Base-by-base conservation (phyloP, 768 basidiomycete species). In the Suillus subaureus region DNA sequence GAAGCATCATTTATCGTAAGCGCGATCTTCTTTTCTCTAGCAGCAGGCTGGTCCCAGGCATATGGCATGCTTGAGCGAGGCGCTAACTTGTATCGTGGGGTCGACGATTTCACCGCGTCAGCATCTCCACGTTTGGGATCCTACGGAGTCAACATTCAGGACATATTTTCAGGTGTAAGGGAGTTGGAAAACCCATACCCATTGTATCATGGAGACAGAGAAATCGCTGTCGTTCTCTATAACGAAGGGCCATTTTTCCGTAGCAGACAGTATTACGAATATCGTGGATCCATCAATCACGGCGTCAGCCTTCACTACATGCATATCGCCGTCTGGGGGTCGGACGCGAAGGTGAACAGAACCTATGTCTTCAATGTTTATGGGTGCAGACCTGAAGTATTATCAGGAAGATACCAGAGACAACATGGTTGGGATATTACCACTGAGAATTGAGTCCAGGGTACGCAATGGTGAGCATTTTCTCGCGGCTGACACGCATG, bases 11-110 rank as follows among this genome's bases (percentile, higher is more conserved):
- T 89, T 58, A 89, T 83, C 12, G 76, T 74, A 26, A 99, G 80
- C 42, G 87, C 75, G 31, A 99, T 80, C 68, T 87, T 89, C 79
- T 97, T 99, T 70, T 91, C 89, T 55, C 81, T 81, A 1, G 89
- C 89, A 3, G 95, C 92, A 8, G 97, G 97, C 66, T 84, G 87
- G 73, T 99, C 97, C 97, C 97, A 99, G 6, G 96, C 92, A 74
- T 98, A 99, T 39, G 85, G 79, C 54, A 84, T 74, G 18, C 79
- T 82, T 4, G 85, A 79, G 45, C 84, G 86, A 12, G 87, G 82
- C 6, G 78, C 72, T 3, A 96, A 74, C n/a, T 78, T 81, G 76
- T 96, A 95, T 15, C 77, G 74, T 26, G 77, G 69, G 12, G 68
- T 63, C 47, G 57, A 68, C 28, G 83, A 71, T 71, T 85, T 85